Percentiles rank a stretch among this genome's conserved stretches.
Evolutionary conservation across 345 rosid species (phyloP).

Genomic region (Eucalyptus melliodora): DNA sequence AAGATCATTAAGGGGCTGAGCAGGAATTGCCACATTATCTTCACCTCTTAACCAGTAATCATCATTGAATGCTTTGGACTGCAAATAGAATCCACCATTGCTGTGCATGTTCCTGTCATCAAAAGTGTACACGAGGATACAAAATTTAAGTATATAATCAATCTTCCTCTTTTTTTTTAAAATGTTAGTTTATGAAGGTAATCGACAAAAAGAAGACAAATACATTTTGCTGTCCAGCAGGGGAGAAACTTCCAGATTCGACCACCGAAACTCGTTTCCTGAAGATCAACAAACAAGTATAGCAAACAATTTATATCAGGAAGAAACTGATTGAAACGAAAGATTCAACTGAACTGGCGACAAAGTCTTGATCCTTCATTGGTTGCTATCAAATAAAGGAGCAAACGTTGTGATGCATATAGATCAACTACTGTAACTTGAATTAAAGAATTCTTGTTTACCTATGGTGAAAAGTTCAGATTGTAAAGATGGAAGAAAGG

Average conservation of each 20-base stretch:
- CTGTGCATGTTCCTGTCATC: slow-evolving; percentile 8
- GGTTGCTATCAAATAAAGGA: background rate
- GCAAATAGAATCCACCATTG: slow-evolving; percentile 6
- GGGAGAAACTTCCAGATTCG: slow-evolving; percentile 8
- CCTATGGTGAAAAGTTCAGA: slow-evolving; percentile 19
- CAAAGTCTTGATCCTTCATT: background rate
- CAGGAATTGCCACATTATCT: slow-evolving; percentile 3
- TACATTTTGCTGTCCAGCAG: slow-evolving; percentile 24
- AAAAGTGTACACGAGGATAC: background rate
- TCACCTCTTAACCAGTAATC: slow-evolving; percentile 9
- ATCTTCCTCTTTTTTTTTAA: too few relatives aligned
- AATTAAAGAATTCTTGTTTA: background rate
- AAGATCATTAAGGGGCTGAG: slow-evolving; percentile 1
- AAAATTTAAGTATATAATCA: too few relatives aligned
- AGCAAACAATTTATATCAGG: background rate
- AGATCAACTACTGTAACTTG: background rate
- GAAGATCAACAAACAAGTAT: background rate
- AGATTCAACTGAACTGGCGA: background rate
- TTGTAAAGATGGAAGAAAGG: slow-evolving; percentile 9
- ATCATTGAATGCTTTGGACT: slow-evolving; percentile 2
- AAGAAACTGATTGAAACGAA: background rate
- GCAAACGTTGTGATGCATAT: background rate
- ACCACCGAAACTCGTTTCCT: slow-evolving; percentile 32
- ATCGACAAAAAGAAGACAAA: background rate
- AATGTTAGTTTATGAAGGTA: too few relatives aligned